Base-by-base conservation (phyloP, 257 asterid genomes). In the Nicotiana benthamiana region DNA sequence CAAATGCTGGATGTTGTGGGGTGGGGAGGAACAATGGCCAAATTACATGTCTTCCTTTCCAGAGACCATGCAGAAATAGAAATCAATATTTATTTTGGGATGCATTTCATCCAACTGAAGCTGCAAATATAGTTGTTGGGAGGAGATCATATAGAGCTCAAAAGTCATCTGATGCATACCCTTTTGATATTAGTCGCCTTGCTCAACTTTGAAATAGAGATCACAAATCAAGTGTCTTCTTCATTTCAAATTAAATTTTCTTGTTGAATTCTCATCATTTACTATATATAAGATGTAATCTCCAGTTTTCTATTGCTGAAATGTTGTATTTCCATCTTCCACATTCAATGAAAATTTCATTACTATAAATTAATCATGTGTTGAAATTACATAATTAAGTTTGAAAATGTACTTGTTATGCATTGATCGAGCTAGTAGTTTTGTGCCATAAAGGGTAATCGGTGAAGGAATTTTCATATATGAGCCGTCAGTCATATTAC, bases 1-100 rank as follows among this genome's bases (percentile, higher is more conserved):
- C 86, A 36, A 83, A 83, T 65, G 84, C 86, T 4, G 86, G 86
- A 27, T 83, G 86, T 64, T 83, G 86, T 43, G 86, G 86, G 7
- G 86, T 83, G 1, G 86, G 86, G 28, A 83, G 86, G 48, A 83
- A 83, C 30, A 83, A 80, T n/a, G 86, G 86, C 4, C 84, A 80
- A 9, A 83, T 83, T 52, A 83, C 86, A 10, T 83, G 86, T 54
- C 84, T 83, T 43, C 86, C 86, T n/a, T 52, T 80, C 24, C 86
- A 83, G 75, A 76, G 46, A 1, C 79, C 86, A 24, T 83, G 86
- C 79, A 77, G 4, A 59, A 75, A 83, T 32, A 65, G 86, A 32
- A 2, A 75, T 17, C 53, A 56, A 32, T 76, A 83, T 68, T 12
- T 83, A 26, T 83, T 83, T 64, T 83, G 86, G 86, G 86, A 83